phyloP scores from a whole-genome alignment of 495 filamentous ascomycete genomes.

The Penicillium crystallinum region DNA sequence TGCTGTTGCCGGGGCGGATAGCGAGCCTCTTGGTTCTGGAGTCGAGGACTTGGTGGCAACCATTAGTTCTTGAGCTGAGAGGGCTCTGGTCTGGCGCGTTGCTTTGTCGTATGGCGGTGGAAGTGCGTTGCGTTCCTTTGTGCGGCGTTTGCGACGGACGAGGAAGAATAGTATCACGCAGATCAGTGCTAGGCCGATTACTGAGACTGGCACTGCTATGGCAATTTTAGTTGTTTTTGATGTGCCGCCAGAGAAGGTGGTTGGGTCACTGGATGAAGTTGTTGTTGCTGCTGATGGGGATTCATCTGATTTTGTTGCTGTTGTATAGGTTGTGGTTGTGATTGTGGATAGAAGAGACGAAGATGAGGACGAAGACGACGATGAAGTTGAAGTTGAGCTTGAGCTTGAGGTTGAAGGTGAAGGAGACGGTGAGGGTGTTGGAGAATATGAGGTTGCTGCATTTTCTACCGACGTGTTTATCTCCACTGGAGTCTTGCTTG shows the following conservation, averaged over 20 bases:
- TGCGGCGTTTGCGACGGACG: constrained; percentile 17
- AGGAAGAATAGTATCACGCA: constrained; percentile 25
- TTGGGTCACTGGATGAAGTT: neutral
- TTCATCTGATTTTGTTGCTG: neutral
- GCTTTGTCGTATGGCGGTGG: constrained; percentile 12
- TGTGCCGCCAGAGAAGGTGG: constrained; percentile 4
- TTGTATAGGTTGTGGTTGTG: neutral
- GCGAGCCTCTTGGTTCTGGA: neutral
- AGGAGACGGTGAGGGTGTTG: neutral
- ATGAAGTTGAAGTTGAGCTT: neutral
- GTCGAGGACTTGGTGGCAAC: neutral
- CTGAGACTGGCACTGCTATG: constrained; percentile 34
- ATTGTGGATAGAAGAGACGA: no score
- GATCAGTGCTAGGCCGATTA: constrained; percentile 28
- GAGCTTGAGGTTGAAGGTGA: neutral
- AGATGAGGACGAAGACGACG: no score
- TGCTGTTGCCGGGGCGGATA: neutral
- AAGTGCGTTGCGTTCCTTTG: constrained; percentile 3
- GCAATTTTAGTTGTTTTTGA: constrained; percentile 31
- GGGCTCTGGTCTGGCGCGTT: neutral
- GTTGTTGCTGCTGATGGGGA: constrained; percentile 1
- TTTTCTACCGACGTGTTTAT: neutral
- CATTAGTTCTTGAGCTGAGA: constrained; percentile 21
- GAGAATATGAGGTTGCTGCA: neutral
- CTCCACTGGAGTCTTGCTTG: neutral